Base-by-base conservation (phyloP, 2,329 filamentous ascomycete species). In the Xylaria sp. region DNA sequence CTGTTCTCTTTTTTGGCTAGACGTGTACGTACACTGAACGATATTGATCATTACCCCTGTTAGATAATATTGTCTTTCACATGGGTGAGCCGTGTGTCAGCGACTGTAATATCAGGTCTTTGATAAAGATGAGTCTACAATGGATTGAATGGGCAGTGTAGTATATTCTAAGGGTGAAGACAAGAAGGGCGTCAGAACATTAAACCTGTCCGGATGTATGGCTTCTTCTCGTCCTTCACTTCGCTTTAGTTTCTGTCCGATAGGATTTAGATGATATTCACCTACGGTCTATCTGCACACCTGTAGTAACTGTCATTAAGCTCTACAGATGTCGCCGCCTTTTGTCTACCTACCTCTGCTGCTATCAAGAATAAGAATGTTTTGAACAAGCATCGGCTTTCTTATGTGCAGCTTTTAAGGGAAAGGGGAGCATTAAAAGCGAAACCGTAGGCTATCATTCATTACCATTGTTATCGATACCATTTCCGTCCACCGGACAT, bases 1-100 rank as follows among this genome's bases (percentile, higher is more conserved):
- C 4, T 31, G 4, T 9, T 31, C 9, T 31, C 9, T 31, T 57
- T 63, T 61, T 60, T 55, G 53, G 60, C 47, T 66, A 66, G 60
- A 31, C 28, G 28, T 31, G 4, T 31, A 57, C 43, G 60, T 62
- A 62, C 21, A 58, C 49, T 59, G 55, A 65, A 57, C 55, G 47
- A 31, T n/a, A 52, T 40, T 59, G 50, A 57, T 63, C 33, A 54
- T 5, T 33, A 37, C 17, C 28, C 33, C n/a, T n/a, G 25, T 43
- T 43, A 33, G 15, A 43, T 15, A 21, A 21, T 12, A n/a, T 33
- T 54, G 14, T n/a, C 38, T 43, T 28, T 49, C 19, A 2, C n/a
- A 14, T 35, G 8, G 28, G 28, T 5, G 17, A 19, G 14, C 31
- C 17, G 19, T 9, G 31, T 33, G 31, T 14, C n/a, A 19, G 14